Percentiles rank a stretch among this genome's conserved stretches.
These are phyloP conservation scores for Pseudotsuga menziesii DNA, from an alignment of 75 land plant species.

Conservation along the genomic window DNA sequence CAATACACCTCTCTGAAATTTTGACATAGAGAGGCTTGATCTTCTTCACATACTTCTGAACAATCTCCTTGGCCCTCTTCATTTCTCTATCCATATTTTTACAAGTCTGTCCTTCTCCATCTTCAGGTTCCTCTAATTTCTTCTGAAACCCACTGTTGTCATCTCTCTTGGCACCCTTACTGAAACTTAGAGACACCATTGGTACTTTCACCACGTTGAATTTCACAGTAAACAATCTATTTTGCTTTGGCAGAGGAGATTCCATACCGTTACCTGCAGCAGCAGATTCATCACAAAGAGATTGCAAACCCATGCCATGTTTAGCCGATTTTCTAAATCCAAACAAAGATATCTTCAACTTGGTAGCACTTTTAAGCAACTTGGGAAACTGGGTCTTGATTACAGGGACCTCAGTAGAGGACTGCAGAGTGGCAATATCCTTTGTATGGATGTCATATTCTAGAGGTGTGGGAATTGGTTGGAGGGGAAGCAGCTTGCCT, in stretches of 20 bases:
- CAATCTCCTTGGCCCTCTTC: slow-evolving; percentile 29
- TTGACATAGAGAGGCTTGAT: slow-evolving; percentile 60
- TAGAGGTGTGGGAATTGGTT: slow-evolving; percentile 7
- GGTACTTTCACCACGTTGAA: slow-evolving; percentile 57
- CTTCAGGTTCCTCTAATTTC: not conserved
- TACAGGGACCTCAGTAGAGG: not conserved
- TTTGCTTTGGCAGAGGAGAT: slow-evolving; percentile 3
- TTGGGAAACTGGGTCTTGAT: slow-evolving; percentile 23
- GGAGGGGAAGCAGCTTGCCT: slow-evolving; percentile 41
- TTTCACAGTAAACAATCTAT: slow-evolving; percentile 46
- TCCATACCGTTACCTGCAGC: not conserved
- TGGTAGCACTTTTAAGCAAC: slow-evolving; percentile 44
- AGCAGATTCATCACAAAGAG: not conserved
- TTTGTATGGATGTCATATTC: too few species aligned
- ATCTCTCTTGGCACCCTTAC: slow-evolving; percentile 11
- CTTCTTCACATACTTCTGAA: slow-evolving; percentile 54
- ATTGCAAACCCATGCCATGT: slow-evolving; percentile 7
- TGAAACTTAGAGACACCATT: slow-evolving; percentile 48
- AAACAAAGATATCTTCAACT: slow-evolving; percentile 37
- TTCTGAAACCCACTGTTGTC: slow-evolving; percentile 1
- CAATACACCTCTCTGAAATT: slow-evolving; percentile 36
- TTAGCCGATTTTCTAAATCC: slow-evolving; percentile 33
- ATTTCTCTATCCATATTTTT: slow-evolving; percentile 14
- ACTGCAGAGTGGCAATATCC: too few species aligned
- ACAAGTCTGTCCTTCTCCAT: not conserved